Evolutionary conservation across 306 rosid genomes (phyloP).

Genomic region (Cucurbita pepo): DNA sequence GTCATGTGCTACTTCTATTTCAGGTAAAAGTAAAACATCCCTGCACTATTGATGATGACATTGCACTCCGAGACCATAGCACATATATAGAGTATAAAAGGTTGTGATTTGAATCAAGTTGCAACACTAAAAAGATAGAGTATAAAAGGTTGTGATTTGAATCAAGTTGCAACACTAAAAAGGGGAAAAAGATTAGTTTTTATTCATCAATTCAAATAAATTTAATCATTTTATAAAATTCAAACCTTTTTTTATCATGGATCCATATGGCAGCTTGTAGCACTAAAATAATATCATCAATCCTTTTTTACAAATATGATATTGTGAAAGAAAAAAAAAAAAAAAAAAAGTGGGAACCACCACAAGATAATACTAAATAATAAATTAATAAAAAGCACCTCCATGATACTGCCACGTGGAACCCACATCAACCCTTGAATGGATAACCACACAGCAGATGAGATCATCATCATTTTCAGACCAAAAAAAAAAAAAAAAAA

Average conservation of each 20-base stretch:
- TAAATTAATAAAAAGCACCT: neutral
- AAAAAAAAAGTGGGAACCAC: neutral
- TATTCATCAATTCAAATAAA: neutral
- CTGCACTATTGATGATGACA: too few relatives aligned
- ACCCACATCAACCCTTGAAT: neutral
- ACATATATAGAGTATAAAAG: too few relatives aligned
- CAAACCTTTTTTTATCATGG: neutral
- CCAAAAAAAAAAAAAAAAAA: neutral
- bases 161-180: neutral
- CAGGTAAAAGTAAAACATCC: too few relatives aligned
- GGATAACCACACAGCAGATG: conserved; percentile 3
- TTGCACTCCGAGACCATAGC: too few relatives aligned
- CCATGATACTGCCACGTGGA: conserved; percentile 1
- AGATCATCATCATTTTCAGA: neutral
- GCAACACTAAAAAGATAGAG: neutral
- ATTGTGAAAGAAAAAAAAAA: neutral
- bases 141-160: neutral
- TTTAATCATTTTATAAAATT: neutral
- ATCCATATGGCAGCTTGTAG: neutral
- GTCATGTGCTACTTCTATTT: too few relatives aligned
- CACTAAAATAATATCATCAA: neutral
- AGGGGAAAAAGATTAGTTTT: neutral
- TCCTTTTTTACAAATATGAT: neutral
- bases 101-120: neutral
- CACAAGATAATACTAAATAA: neutral